Evolutionary conservation across 2,329 filamentous ascomycete species (phyloP).

Genomic region (Coniochaeta pulveracea): DNA sequence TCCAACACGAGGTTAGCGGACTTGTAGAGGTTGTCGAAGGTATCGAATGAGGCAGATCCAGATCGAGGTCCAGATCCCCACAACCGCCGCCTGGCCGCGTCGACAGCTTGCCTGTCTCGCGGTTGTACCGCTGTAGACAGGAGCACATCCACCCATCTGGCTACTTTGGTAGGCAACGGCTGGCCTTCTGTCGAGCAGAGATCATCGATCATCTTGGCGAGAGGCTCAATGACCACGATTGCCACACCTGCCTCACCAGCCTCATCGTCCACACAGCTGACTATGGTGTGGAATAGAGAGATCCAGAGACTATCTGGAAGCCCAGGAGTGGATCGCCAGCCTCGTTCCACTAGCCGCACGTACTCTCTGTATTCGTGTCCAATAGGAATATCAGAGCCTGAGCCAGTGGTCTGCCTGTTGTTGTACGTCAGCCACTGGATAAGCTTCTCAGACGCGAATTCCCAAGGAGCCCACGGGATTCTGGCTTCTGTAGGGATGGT

Average conservation of each 20-base stretch:
- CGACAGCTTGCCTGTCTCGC: slow-evolving; percentile 49
- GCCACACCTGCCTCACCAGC: slow-evolving; percentile 57
- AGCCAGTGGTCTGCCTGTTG: slow-evolving; percentile 26
- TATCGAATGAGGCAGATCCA: slow-evolving; percentile 38
- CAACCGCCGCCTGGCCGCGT: slow-evolving; percentile 52
- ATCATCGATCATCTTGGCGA: slow-evolving; percentile 45
- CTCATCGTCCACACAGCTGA: slow-evolving; percentile 45
- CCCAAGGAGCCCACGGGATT: slow-evolving; percentile 38
- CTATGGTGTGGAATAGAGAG: slow-evolving; percentile 44
- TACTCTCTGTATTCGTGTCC: slow-evolving; percentile 61
- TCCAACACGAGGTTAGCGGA: slow-evolving; percentile 42
- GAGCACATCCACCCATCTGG: slow-evolving; percentile 28
- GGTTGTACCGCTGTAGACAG: slow-evolving; percentile 40
- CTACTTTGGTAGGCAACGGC: slow-evolving; percentile 14
- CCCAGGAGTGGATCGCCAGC: slow-evolving; percentile 37
- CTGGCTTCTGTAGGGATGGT: slow-evolving; percentile 31
- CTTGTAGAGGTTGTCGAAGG: slow-evolving; percentile 56
- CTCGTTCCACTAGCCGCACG: slow-evolving; percentile 54
- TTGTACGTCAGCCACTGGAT: slow-evolving; percentile 28
- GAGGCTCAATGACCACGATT: slow-evolving; percentile 57
- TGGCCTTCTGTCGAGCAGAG: slow-evolving; percentile 13
- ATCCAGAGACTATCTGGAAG: slow-evolving; percentile 36
- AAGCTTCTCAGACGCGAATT: slow-evolving; percentile 35
- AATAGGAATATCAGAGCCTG: slow-evolving; percentile 31
- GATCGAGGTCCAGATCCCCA: slow-evolving; percentile 40